phyloP scores from a whole-genome alignment of 192 early-diverging fungal genomes.

The Coemansia sp. region DNA sequence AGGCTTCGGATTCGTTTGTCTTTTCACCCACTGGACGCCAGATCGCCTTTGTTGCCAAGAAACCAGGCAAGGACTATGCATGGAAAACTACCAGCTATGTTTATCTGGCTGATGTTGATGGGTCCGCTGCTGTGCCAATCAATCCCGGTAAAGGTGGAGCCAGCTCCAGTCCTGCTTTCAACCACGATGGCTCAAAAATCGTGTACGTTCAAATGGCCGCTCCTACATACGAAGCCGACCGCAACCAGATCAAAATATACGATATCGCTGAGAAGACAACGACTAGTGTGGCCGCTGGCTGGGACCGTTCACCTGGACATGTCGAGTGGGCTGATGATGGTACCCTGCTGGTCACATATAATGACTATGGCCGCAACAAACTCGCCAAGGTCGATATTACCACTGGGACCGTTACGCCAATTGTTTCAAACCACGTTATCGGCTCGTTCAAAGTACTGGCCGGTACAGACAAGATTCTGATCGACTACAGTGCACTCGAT shows the following conservation, averaged over 20 bases:
- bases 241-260: slow-evolving; percentile 67
- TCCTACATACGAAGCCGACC: slow-evolving; percentile 75
- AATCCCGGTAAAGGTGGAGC: slow-evolving; percentile 58
- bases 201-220: slow-evolving; percentile 75
- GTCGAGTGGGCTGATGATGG: slow-evolving; percentile 59
- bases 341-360: slow-evolving; percentile 61
- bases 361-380: slow-evolving; percentile 68
- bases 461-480: slow-evolving; percentile 44
- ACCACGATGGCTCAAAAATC: slow-evolving; percentile 62
- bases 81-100: slow-evolving; percentile 78
- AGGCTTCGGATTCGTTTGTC: slow-evolving; percentile 58
- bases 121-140: slow-evolving; percentile 46
- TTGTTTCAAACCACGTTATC: slow-evolving; percentile 56
- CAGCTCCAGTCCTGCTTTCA: slow-evolving; percentile 63
- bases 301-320: slow-evolving; percentile 63
- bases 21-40: slow-evolving; percentile 65
- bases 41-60: slow-evolving; percentile 73
- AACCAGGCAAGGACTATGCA: slow-evolving; percentile 60
- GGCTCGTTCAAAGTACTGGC: slow-evolving; percentile 48
- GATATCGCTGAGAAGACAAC: slow-evolving; percentile 44
- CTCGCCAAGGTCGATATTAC: slow-evolving; percentile 60
- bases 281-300: slow-evolving; percentile 38
- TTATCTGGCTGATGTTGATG: slow-evolving; percentile 62
- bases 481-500: slow-evolving; percentile 57
- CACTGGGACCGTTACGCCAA: slow-evolving; percentile 47